phyloP scores from a whole-genome alignment of 352 stramenopile species.

The Phytophthora sp. region DNA sequence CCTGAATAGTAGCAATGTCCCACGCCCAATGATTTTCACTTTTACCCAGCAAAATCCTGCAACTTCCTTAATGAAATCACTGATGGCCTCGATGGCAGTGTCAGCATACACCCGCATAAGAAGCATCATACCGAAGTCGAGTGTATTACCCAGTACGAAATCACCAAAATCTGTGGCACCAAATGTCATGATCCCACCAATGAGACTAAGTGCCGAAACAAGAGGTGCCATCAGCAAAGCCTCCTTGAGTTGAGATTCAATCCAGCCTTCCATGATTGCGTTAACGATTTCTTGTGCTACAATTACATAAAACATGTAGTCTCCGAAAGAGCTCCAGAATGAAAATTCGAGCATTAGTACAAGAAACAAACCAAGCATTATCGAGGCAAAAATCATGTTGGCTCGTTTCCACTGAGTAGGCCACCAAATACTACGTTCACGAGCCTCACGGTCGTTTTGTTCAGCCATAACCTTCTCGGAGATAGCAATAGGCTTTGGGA shows the following conservation, averaged over 20 bases:
- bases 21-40: slow-evolving; percentile 40
- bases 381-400: slow-evolving; percentile 95
- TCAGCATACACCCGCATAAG: slow-evolving; percentile 92
- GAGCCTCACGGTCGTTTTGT: slow-evolving; percentile 68
- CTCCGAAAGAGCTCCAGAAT: slow-evolving; percentile 95
- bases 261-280: slow-evolving; percentile 84
- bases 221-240: slow-evolving; percentile 91
- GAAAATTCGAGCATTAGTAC: slow-evolving; percentile 96
- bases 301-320: slow-evolving; percentile 97
- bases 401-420: slow-evolving; percentile 95
- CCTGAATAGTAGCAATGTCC: slow-evolving; percentile 48
- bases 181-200: slow-evolving; percentile 95
- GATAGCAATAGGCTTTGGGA: slow-evolving; percentile 91
- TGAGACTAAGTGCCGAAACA: slow-evolving; percentile 88
- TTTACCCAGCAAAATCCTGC: slow-evolving; percentile 45
- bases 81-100: slow-evolving; percentile 82
- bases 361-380: slow-evolving; percentile 93
- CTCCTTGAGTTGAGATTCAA: slow-evolving; percentile 93
- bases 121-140: slow-evolving; percentile 96
- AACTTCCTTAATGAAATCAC: slow-evolving; percentile 58
- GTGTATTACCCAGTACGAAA: slow-evolving; percentile 95
- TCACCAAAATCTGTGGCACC: slow-evolving; percentile 96
- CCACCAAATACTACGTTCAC: slow-evolving; percentile 85
- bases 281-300: slow-evolving; percentile 93
- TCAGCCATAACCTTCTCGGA: slow-evolving; percentile 91